Base-by-base conservation (phyloP, 2,329 filamentous ascomycete species). In the Aspergillus sp. region DNA sequence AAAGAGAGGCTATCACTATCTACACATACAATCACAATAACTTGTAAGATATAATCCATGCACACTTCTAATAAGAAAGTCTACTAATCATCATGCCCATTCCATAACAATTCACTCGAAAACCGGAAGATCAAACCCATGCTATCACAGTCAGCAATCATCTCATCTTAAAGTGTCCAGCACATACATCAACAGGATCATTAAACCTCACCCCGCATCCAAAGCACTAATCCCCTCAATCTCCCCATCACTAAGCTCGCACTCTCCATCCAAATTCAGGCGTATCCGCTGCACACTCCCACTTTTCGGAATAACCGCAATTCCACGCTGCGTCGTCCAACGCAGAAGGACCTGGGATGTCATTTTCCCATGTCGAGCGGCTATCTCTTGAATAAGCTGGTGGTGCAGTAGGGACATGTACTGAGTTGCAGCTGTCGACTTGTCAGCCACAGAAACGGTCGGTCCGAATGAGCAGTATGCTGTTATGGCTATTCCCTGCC, bases 401-500 rank as follows among this genome's bases (percentile, higher is more conserved):
- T 88, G 78, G 61, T 90, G 77, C 64, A 94, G 85, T 45, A 94
- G 77, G 42, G 86, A 78, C 11, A 81, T 75, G 9, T 82, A 76
- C 52, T 79, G 75, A 53, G 78, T 71, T 27, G 86, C 85, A 52
- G 81, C 74, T 66, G 85, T 70, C n/a, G n/a, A n/a, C 77, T 86
- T 82, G 62, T 85, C 72, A 61, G 93, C 78, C 73, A 91, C 87
- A 43, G 86, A 66, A 76, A 93, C 94, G 46, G 79, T 82, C 60
- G 86, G 77, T 27, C 88, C 88, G 60, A 93, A 91, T 39, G 85
- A 88, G 19, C 85, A 90, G 76, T 93, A 94, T 40, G 86, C 88
- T 4, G 88, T 93, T 45, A 94, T 77, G 54, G 76, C 75, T 57
- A 94, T 84, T 47, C 81, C 80, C 42, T 73, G 70, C 72, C 85